These are phyloP conservation scores for Aphanomyces cochlioides DNA, from an alignment of 352 stramenopile genomes.

Conservation along the genomic window DNA sequence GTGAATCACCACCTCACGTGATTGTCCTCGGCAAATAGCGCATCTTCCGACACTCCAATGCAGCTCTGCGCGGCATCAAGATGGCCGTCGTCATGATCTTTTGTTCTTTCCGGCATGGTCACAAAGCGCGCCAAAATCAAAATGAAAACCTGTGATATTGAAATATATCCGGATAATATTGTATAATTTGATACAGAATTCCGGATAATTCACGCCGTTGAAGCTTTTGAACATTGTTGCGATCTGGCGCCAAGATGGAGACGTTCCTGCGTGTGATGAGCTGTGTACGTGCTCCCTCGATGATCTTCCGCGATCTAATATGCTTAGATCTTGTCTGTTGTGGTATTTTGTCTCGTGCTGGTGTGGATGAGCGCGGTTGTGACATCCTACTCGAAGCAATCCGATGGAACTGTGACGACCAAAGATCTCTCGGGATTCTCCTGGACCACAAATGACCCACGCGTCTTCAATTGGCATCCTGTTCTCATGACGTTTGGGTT, in stretches of 20 bases:
- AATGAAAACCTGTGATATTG: too few relatives aligned
- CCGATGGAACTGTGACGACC: slow-evolving; percentile 40
- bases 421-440: slow-evolving; percentile 60
- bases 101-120: too few relatives aligned
- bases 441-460: slow-evolving; percentile 52
- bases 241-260: not conserved
- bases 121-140: too few relatives aligned
- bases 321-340: slow-evolving; percentile 46
- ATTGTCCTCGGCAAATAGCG: too few relatives aligned
- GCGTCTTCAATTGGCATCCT: slow-evolving; percentile 86
- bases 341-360: slow-evolving; percentile 61
- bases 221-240: not conserved
- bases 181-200: too few relatives aligned
- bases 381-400: slow-evolving; percentile 49
- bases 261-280: not conserved
- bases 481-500: slow-evolving; percentile 83
- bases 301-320: not conserved
- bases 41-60: too few relatives aligned
- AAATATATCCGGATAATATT: too few relatives aligned
- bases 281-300: not conserved
- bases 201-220: not conserved
- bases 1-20: too few relatives aligned
- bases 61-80: too few relatives aligned
- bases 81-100: too few relatives aligned
- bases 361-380: slow-evolving; percentile 72